Conservation (phyloP, 2,329 filamentous ascomycete genomes). For the Escovopsis sp. region DNA sequence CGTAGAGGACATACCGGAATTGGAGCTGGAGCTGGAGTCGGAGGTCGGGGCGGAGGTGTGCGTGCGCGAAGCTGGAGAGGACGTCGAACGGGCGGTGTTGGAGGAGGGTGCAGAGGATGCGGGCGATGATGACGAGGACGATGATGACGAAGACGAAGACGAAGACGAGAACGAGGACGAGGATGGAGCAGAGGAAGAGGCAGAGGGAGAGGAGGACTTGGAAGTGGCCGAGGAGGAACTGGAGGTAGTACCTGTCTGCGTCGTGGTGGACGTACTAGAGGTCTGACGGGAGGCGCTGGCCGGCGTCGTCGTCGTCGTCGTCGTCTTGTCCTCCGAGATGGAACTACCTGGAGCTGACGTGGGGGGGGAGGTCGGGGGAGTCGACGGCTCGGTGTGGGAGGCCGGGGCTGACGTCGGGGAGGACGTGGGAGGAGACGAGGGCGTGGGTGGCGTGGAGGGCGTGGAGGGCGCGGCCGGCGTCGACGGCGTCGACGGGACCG, state of each 20-base stretch:
- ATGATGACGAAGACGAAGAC: conserved; percentile 14
- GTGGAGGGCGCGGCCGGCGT: too few species aligned
- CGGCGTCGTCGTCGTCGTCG: too few species aligned
- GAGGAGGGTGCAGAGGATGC: conserved; percentile 13
- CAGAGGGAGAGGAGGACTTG: conserved; percentile 12
- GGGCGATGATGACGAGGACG: conserved; percentile 11
- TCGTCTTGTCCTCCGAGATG: too few species aligned
- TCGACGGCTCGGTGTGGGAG: too few species aligned
- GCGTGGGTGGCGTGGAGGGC: too few species aligned
- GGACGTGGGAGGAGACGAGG: too few species aligned
- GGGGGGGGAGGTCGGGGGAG: too few species aligned
- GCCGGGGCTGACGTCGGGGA: too few species aligned
- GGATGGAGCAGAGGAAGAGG: conserved; percentile 12
- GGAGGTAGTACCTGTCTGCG: conserved; percentile 7
- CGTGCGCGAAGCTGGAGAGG: too few species aligned
- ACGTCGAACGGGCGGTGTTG: conserved; percentile 10
- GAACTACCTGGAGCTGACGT: too few species aligned
- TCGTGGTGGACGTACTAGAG: conserved; percentile 15
- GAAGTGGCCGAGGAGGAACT: conserved; percentile 16
- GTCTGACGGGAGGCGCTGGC: neutral
- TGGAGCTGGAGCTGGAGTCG: conserved; percentile 11
- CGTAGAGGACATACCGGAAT: conserved; percentile 19
- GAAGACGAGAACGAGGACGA: conserved; percentile 4
- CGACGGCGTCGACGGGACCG: too few species aligned
- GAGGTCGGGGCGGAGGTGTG: too few species aligned